A percentile compares a stretch with the other conserved stretches of the same genome.
Evolutionary conservation across 2,329 filamentous ascomycete species (phyloP).

Genomic region (Didymellaceae sp.): DNA sequence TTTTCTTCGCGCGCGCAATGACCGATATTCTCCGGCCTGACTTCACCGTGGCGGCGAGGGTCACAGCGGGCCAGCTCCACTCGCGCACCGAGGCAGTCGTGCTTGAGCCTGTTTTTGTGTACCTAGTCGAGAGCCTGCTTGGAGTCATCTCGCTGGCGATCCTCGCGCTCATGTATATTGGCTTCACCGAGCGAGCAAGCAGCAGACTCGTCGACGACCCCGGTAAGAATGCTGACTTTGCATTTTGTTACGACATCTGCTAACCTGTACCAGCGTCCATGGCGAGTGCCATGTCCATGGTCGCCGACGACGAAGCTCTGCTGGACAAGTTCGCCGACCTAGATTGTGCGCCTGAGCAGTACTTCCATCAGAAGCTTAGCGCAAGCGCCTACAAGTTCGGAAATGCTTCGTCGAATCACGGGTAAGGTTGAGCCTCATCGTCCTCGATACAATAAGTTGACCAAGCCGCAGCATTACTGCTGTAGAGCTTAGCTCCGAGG

Average conservation of each 20-base stretch:
- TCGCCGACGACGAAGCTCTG: slow-evolving; percentile 26
- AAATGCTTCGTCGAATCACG: neutral
- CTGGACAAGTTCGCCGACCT: slow-evolving; percentile 25
- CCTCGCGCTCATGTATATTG: slow-evolving; percentile 24
- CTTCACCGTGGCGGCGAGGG: slow-evolving; percentile 7
- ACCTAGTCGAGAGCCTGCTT: slow-evolving; percentile 44
- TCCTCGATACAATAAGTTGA: neutral
- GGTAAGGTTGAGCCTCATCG: neutral
- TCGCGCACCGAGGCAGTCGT: slow-evolving; percentile 42
- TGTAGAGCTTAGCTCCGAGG: neutral
- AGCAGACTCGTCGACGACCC: neutral
- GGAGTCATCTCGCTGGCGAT: slow-evolving; percentile 30
- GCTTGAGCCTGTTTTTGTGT: slow-evolving; percentile 46
- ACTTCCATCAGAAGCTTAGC: slow-evolving; percentile 18
- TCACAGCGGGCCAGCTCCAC: slow-evolving; percentile 19
- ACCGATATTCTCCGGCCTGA: slow-evolving; percentile 31
- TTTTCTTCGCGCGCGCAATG: slow-evolving; percentile 50
- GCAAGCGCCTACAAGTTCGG: slow-evolving; percentile 20
- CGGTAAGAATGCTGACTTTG: neutral
- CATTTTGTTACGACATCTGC: neutral
- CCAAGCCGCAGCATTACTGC: neutral
- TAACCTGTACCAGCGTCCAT: slow-evolving; percentile 34
- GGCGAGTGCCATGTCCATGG: slow-evolving; percentile 41
- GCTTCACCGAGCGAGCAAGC: neutral
- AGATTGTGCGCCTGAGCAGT: slow-evolving; percentile 25